Percentiles rank a stretch among this genome's conserved stretches.
These are phyloP conservation scores for Plasmodium coatneyi DNA, from an alignment of 169 alveolate species.

Conservation along the genomic window DNA sequence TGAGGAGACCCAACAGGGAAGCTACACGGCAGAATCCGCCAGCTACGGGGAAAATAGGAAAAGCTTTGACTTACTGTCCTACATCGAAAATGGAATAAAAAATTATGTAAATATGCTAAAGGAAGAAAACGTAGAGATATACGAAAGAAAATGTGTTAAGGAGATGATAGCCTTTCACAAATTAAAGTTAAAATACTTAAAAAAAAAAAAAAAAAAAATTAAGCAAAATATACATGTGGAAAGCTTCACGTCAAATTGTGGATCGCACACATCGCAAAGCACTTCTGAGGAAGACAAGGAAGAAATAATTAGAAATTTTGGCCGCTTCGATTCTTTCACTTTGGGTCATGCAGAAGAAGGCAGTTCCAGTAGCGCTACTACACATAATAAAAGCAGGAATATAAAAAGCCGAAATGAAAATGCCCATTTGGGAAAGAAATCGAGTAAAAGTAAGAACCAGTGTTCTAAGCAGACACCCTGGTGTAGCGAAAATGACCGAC, in stretches of 20 bases:
- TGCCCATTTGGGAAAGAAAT: neutral
- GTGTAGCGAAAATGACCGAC: neutral
- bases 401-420: neutral
- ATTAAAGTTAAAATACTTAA: slow-evolving; percentile 10
- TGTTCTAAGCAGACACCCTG: neutral
- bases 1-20: neutral
- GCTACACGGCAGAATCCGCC: neutral
- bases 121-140: slow-evolving; percentile 28
- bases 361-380: neutral
- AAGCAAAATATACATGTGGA: neutral
- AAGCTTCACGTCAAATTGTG: neutral
- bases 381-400: neutral
- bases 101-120: slow-evolving; percentile 21
- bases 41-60: neutral
- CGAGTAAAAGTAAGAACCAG: neutral
- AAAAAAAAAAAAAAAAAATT: slow-evolving; percentile 13
- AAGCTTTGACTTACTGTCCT: neutral
- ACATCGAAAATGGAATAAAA: neutral
- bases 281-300: slow-evolving; percentile 54
- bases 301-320: slow-evolving; percentile 36
- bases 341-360: slow-evolving; percentile 1
- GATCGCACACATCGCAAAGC: neutral
- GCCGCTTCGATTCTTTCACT: neutral
- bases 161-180: slow-evolving; percentile 28
- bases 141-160: slow-evolving; percentile 41